Evolutionary conservation across 352 stramenopile genomes (phyloP).

Genomic region (Globisporangium lucens): DNA sequence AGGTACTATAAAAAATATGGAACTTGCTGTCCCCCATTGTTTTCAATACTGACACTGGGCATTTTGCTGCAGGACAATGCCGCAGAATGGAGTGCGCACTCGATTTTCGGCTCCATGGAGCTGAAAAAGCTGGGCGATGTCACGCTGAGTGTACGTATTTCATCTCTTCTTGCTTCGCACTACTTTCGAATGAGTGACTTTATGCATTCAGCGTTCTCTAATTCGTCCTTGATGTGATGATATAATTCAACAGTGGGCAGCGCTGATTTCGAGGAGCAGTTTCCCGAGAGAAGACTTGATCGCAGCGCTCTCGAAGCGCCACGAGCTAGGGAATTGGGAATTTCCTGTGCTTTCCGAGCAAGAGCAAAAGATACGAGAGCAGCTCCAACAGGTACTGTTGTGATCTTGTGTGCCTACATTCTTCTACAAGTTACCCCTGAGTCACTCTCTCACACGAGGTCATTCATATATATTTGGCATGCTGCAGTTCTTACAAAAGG

Average conservation of each 20-base stretch:
- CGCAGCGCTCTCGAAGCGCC: constrained; percentile 32
- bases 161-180: neutral
- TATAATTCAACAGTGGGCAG: constrained; percentile 31
- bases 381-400: constrained; percentile 32
- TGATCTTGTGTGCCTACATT: neutral
- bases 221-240: neutral
- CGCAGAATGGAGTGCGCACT: constrained; percentile 31
- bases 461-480: neutral
- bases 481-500: constrained; percentile 6
- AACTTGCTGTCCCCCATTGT: neutral
- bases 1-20: constrained; percentile 21
- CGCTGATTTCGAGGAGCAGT: constrained; percentile 47
- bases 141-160: constrained; percentile 40
- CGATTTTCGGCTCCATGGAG: constrained; percentile 45
- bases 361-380: constrained; percentile 27
- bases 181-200: neutral
- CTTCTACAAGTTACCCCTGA: neutral
- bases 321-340: constrained; percentile 54
- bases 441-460: neutral
- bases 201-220: neutral
- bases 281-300: constrained; percentile 30
- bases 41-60: neutral
- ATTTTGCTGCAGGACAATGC: constrained; percentile 10
- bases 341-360: constrained; percentile 46
- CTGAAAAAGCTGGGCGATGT: constrained; percentile 43